Percentiles rank a stretch among this genome's conserved stretches.
phyloP scores from a whole-genome alignment of 1,284 basidiomycete species.

The Papiliotrema laurentii region DNA sequence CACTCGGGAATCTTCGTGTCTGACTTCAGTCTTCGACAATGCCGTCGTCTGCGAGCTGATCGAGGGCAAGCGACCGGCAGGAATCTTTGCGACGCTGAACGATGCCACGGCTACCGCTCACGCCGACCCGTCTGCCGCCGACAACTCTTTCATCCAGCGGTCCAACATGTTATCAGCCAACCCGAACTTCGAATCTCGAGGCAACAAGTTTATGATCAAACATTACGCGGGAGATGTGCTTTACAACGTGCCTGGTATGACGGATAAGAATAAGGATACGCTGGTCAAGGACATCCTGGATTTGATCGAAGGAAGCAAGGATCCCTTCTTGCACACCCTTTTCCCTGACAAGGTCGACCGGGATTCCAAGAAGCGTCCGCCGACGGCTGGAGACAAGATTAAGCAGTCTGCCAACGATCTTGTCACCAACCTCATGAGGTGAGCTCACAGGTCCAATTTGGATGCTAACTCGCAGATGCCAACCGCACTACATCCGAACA shows the following conservation, averaged over 20 bases:
- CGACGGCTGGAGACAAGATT: slow-evolving; percentile 96
- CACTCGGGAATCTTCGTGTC: background rate
- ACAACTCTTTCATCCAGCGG: slow-evolving; percentile 94
- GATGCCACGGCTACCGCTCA: slow-evolving; percentile 98
- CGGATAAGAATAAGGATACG: slow-evolving; percentile 99
- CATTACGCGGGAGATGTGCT: slow-evolving; percentile 98
- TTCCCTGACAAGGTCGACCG: slow-evolving; percentile 96
- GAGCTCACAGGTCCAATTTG: background rate
- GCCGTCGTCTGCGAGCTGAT: slow-evolving; percentile 93
- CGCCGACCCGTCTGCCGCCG: slow-evolving; percentile 92
- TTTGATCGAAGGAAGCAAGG: slow-evolving; percentile 72
- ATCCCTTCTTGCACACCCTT: slow-evolving; percentile 78
- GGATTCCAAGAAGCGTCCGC: slow-evolving; percentile 95
- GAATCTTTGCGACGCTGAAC: slow-evolving; percentile 96
- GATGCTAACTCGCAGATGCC: slow-evolving; percentile 79
- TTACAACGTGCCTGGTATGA: slow-evolving; percentile 97
- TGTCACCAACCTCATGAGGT: slow-evolving; percentile 59
- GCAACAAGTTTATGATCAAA: slow-evolving; percentile 80
- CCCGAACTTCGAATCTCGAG: slow-evolving; percentile 88
- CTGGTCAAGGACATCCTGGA: slow-evolving; percentile 93
- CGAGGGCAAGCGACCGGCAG: slow-evolving; percentile 91
- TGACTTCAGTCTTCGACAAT: slow-evolving; percentile 46
- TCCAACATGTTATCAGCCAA: slow-evolving; percentile 74
- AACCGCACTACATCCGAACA: slow-evolving; percentile 97
- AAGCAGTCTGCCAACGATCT: slow-evolving; percentile 91